Conservation (phyloP, 768 basidiomycete species). For the Nidularia sp. region DNA sequence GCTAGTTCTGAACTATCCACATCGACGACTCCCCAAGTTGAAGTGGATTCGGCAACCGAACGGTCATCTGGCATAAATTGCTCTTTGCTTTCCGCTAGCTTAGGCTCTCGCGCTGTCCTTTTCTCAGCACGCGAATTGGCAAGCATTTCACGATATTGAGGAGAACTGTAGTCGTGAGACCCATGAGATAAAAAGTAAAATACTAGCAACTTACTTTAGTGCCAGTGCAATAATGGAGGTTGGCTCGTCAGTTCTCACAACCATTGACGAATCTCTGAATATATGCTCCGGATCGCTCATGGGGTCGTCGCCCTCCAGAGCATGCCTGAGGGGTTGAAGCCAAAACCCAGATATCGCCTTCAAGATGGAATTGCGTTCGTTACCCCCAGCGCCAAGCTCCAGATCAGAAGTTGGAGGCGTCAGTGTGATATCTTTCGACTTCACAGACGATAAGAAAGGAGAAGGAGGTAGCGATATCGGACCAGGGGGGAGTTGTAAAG, state of each 20-base stretch:
- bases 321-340: slow-evolving; percentile 58
- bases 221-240: slow-evolving; percentile 97
- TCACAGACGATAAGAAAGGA: slow-evolving; percentile 42
- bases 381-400: slow-evolving; percentile 43
- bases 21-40: slow-evolving; percentile 92
- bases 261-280: slow-evolving; percentile 91
- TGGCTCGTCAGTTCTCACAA: slow-evolving; percentile 94
- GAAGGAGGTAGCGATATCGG: slow-evolving; percentile 51
- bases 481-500: slow-evolving; percentile 15
- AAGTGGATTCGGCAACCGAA: slow-evolving; percentile 77
- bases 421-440: slow-evolving; percentile 28
- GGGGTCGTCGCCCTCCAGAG: slow-evolving; percentile 60
- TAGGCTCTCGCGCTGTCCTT: slow-evolving; percentile 56
- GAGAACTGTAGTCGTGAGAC: slow-evolving; percentile 48
- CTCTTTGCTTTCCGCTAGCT: slow-evolving; percentile 64
- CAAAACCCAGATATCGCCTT: slow-evolving; percentile 84
- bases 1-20: slow-evolving; percentile 62
- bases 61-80: slow-evolving; percentile 91
- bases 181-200: background rate
- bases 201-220: slow-evolving; percentile 58
- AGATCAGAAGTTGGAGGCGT: slow-evolving; percentile 50
- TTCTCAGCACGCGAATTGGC: slow-evolving; percentile 75
- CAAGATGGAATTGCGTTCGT: slow-evolving; percentile 71
- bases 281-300: slow-evolving; percentile 86
- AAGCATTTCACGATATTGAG: slow-evolving; percentile 79